Evolutionary conservation across 129 eudicot genomes (phyloP).

Genomic region (Saussurea involucrata): DNA sequence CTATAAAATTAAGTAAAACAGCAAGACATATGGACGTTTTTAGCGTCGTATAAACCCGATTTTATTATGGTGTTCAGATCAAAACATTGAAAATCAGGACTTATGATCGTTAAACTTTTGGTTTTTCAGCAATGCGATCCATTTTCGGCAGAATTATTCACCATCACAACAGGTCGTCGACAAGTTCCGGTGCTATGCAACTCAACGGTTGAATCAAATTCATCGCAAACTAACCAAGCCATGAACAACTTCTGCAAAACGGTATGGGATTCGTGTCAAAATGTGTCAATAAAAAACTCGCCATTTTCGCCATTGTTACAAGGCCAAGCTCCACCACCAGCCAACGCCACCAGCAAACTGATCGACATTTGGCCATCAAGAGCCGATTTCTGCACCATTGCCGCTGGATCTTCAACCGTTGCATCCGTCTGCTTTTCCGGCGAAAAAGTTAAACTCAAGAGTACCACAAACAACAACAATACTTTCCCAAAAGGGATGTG

Average conservation of each 20-base stretch:
- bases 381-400: slow-evolving; percentile 45
- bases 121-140: slow-evolving; percentile 68
- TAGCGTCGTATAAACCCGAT: background rate
- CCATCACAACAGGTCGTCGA: slow-evolving; percentile 29
- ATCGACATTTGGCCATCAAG: slow-evolving; percentile 53
- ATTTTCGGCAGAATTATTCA: slow-evolving; percentile 66
- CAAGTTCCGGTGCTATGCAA: slow-evolving; percentile 65
- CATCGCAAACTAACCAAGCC: slow-evolving; percentile 39
- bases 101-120: background rate
- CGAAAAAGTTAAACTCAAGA: slow-evolving; percentile 36
- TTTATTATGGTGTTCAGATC: background rate
- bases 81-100: background rate
- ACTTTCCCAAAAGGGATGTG: slow-evolving; percentile 66
- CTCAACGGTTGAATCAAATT: slow-evolving; percentile 41
- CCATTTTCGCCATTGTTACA: slow-evolving; percentile 59
- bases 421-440: slow-evolving; percentile 59
- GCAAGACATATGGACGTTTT: background rate
- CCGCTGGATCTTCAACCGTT: slow-evolving; percentile 52
- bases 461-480: slow-evolving; percentile 4
- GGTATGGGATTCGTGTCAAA: slow-evolving; percentile 68
- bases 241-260: slow-evolving; percentile 44
- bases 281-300: slow-evolving; percentile 47
- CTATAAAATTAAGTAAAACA: background rate
- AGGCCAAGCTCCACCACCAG: slow-evolving; percentile 38
- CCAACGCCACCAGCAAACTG: slow-evolving; percentile 49